These are phyloP conservation scores for Salix dunnii DNA, from an alignment of 345 rosid genomes.

Conservation along the genomic window DNA sequence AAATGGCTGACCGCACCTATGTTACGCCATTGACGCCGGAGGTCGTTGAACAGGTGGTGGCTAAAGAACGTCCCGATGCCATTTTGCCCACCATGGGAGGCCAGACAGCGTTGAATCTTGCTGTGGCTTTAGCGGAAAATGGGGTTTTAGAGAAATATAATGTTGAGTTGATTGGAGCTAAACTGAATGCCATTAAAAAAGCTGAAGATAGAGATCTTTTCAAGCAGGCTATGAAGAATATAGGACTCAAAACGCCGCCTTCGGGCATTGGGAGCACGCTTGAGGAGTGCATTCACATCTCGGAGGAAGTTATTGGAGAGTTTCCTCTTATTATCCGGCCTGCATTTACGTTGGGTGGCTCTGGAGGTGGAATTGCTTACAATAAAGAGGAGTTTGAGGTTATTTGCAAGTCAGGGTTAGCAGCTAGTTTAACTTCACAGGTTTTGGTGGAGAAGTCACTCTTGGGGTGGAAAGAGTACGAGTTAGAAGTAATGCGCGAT, in stretches of 20 bases:
- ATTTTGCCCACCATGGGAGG: slow-evolving; percentile 97
- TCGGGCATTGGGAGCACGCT: slow-evolving; percentile 84
- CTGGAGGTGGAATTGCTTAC: slow-evolving; percentile 96
- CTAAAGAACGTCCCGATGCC: slow-evolving; percentile 85
- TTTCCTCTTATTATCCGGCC: slow-evolving; percentile 97
- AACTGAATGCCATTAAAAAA: slow-evolving; percentile 83
- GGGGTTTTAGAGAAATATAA: slow-evolving; percentile 71
- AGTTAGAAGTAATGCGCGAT: slow-evolving; percentile 97
- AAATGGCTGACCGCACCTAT: slow-evolving; percentile 80
- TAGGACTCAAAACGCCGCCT: slow-evolving; percentile 88
- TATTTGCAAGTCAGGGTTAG: slow-evolving; percentile 75
- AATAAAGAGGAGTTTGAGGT: slow-evolving; percentile 88
- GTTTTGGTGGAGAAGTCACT: slow-evolving; percentile 94
- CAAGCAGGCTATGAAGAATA: slow-evolving; percentile 81
- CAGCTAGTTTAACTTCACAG: slow-evolving; percentile 83
- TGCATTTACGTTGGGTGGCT: slow-evolving; percentile 91
- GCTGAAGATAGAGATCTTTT: slow-evolving; percentile 91
- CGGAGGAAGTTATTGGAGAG: slow-evolving; percentile 64
- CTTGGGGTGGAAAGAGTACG: slow-evolving; percentile 96
- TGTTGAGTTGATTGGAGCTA: slow-evolving; percentile 90
- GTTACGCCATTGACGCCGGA: slow-evolving; percentile 88
- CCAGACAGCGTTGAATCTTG: slow-evolving; percentile 90
- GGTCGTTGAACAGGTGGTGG: slow-evolving; percentile 75
- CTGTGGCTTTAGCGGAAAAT: slow-evolving; percentile 78
- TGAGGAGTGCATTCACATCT: slow-evolving; percentile 74